Evolutionary conservation across 2,329 filamentous ascomycete species (phyloP).

Genomic region (Phyllosticta capitalensis): DNA sequence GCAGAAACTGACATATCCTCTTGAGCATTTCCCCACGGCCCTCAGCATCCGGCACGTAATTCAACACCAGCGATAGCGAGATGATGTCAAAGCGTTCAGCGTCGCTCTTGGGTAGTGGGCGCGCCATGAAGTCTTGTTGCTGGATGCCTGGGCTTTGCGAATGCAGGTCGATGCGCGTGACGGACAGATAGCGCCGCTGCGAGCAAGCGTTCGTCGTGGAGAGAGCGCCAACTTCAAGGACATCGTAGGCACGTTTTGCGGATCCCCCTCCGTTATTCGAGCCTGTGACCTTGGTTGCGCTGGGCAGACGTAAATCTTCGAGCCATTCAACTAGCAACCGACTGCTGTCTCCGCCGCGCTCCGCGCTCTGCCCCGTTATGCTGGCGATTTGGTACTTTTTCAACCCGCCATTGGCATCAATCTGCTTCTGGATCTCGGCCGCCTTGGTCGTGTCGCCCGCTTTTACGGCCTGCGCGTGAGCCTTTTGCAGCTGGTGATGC

Average conservation of each 20-base stretch:
- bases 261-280: background rate
- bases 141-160: slow-evolving; percentile 73
- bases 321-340: slow-evolving; percentile 52
- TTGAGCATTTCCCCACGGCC: slow-evolving; percentile 75
- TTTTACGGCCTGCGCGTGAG: slow-evolving; percentile 41
- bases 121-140: slow-evolving; percentile 89
- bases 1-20: slow-evolving; percentile 25
- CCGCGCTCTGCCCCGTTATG: slow-evolving; percentile 50
- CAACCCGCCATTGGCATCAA: slow-evolving; percentile 49
- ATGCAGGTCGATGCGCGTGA: slow-evolving; percentile 81
- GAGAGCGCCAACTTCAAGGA: slow-evolving; percentile 85
- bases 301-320: slow-evolving; percentile 14
- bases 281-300: background rate
- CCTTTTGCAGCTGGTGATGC: slow-evolving; percentile 52
- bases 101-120: slow-evolving; percentile 57
- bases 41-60: slow-evolving; percentile 75
- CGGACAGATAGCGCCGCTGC: slow-evolving; percentile 54
- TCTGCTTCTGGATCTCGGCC: slow-evolving; percentile 37
- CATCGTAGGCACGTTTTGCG: slow-evolving; percentile 36
- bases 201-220: slow-evolving; percentile 81
- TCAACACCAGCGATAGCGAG: slow-evolving; percentile 84
- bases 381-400: slow-evolving; percentile 53
- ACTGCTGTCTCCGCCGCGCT: slow-evolving; percentile 55
- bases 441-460: slow-evolving; percentile 32
- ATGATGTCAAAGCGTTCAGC: slow-evolving; percentile 74